A percentile compares a stretch with the other conserved stretches of the same genome.
These are phyloP conservation scores for Daldinia sp. DNA, from an alignment of 2,329 filamentous ascomycete species.

Conservation along the genomic window DNA sequence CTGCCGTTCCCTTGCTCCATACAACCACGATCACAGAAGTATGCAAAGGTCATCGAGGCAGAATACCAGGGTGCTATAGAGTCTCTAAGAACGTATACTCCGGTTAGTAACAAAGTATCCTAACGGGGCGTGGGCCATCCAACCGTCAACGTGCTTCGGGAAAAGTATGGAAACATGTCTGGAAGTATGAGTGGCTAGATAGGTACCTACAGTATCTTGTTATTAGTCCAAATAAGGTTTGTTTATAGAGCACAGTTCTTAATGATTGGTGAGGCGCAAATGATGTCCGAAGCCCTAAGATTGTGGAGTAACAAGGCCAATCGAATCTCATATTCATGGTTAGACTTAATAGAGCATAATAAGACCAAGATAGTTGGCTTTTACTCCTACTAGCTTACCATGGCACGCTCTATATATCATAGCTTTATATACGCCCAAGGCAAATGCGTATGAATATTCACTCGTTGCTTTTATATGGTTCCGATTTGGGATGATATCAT, in stretches of 20 bases:
- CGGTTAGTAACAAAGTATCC: slow-evolving; percentile 36
- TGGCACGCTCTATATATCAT: neutral
- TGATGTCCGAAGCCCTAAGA: neutral
- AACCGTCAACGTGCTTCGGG: neutral
- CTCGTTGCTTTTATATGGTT: no score
- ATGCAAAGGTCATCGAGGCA: slow-evolving; percentile 46
- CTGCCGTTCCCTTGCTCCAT: slow-evolving; percentile 54
- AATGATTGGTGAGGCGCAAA: neutral
- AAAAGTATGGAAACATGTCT: neutral
- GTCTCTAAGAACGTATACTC: slow-evolving; percentile 43
- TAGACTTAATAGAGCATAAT: neutral
- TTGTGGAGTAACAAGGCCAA: neutral
- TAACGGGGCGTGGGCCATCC: slow-evolving; percentile 4
- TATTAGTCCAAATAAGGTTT: neutral
- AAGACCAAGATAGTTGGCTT: neutral
- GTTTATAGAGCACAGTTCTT: neutral
- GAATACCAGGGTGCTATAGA: slow-evolving; percentile 44
- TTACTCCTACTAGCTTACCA: neutral
- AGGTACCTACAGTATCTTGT: neutral
- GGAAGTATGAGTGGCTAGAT: neutral
- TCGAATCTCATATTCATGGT: neutral
- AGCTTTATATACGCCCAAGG: neutral
- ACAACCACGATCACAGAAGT: slow-evolving; percentile 45
- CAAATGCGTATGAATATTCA: neutral
- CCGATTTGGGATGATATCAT: neutral